phyloP scores from a whole-genome alignment of 2,329 filamentous ascomycete genomes.

The Trichophyton verrucosum region DNA sequence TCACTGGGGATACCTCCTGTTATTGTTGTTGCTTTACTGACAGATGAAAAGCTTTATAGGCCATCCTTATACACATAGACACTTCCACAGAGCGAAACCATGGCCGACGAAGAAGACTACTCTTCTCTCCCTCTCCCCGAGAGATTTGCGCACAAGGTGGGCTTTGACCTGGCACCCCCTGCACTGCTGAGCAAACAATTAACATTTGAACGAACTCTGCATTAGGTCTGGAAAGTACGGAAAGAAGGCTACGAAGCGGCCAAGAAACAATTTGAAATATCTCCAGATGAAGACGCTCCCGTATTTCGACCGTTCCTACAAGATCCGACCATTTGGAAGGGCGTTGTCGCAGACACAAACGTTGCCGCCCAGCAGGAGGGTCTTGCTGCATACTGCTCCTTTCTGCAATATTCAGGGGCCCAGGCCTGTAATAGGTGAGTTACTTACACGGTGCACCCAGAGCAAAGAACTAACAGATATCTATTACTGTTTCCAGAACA shows the following conservation, averaged over 20 bases:
- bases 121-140: constrained; percentile 65
- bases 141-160: constrained; percentile 69
- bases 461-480: background rate
- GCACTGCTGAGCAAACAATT: background rate
- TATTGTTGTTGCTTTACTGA: background rate
- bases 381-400: constrained; percentile 74
- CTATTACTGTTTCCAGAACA: constrained; percentile 41
- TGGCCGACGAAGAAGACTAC: constrained; percentile 77
- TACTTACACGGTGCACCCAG: background rate
- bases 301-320: constrained; percentile 77
- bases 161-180: constrained; percentile 10
- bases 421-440: constrained; percentile 59
- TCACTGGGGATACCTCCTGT: background rate
- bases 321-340: constrained; percentile 81
- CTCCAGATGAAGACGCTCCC: constrained; percentile 72
- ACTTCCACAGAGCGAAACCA: constrained; percentile 24
- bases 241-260: constrained; percentile 93
- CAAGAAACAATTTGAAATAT: constrained; percentile 70
- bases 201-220: background rate
- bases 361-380: constrained; percentile 94
- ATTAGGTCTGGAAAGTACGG: constrained; percentile 83
- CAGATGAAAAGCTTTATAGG: background rate
- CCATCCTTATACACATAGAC: background rate
- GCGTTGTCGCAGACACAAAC: constrained; percentile 84
- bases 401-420: constrained; percentile 77